These are phyloP conservation scores for Hippophae gyantsensis DNA, from an alignment of 306 rosid species.

Conservation along the genomic window DNA sequence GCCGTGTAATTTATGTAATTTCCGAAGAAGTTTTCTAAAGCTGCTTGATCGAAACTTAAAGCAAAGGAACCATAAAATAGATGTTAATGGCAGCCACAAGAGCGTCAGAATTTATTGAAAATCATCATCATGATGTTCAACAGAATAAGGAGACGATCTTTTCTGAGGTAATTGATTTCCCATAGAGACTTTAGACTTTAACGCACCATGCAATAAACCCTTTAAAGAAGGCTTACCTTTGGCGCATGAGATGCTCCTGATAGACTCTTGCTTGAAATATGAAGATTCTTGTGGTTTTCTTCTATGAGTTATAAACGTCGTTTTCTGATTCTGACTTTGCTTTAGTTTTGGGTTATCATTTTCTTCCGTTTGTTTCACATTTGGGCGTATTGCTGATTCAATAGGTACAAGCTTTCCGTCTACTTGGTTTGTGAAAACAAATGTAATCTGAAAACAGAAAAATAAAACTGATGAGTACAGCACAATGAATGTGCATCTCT, in stretches of 20 bases:
- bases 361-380: slow-evolving; percentile 33
- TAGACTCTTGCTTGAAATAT: slow-evolving; percentile 21
- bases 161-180: slow-evolving; percentile 53
- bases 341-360: slow-evolving; percentile 30
- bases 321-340: slow-evolving; percentile 27
- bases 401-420: slow-evolving; percentile 73
- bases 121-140: slow-evolving; percentile 22
- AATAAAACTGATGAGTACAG: background rate
- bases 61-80: background rate
- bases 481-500: background rate
- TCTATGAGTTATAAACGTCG: slow-evolving; percentile 27
- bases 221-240: slow-evolving; percentile 28
- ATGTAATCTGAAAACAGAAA: slow-evolving; percentile 53
- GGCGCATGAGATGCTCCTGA: slow-evolving; percentile 21
- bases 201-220: slow-evolving; percentile 22
- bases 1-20: no score
- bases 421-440: slow-evolving; percentile 86
- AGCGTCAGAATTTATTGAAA: slow-evolving; percentile 20
- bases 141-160: slow-evolving; percentile 42
- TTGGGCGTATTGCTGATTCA: slow-evolving; percentile 45
- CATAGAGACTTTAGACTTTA: slow-evolving; percentile 27
- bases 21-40: no score
- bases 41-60: no score
- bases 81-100: background rate
- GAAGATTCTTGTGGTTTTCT: slow-evolving; percentile 33